phyloP scores from a whole-genome alignment of 1,284 basidiomycete species.

The Melanopsichium pennsylvanicum region DNA sequence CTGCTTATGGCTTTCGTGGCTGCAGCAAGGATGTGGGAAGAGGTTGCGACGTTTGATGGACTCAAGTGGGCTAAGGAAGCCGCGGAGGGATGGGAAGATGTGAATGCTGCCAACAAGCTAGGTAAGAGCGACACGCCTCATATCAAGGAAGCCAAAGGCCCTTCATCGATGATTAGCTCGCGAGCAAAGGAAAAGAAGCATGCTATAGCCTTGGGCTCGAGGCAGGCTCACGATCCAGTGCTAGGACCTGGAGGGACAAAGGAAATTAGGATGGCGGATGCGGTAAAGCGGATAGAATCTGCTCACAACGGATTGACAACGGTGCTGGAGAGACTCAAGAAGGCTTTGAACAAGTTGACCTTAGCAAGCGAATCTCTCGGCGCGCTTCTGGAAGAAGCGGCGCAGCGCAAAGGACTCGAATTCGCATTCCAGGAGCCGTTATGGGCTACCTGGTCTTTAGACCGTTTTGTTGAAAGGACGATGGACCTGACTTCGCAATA shows the following conservation, averaged over 20 bases:
- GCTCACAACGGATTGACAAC: conserved; percentile 25
- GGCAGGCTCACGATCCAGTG: conserved; percentile 25
- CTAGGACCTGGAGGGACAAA: conserved; percentile 27
- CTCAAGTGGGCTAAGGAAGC: conserved; percentile 54
- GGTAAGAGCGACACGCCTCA: conserved; percentile 18
- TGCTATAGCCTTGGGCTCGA: conserved; percentile 18
- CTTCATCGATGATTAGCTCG: not conserved
- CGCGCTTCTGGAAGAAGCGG: conserved; percentile 40
- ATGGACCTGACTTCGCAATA: conserved; percentile 31
- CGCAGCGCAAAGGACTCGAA: conserved; percentile 38
- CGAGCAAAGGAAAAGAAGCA: conserved; percentile 19
- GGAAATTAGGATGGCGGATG: conserved; percentile 33
- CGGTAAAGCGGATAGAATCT: conserved; percentile 22
- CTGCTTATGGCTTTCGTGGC: conserved; percentile 44
- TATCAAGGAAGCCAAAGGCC: conserved; percentile 14
- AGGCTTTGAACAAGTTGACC: conserved; percentile 39
- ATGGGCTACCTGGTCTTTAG: conserved; percentile 60
- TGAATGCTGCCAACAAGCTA: conserved; percentile 26
- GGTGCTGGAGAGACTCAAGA: conserved; percentile 30
- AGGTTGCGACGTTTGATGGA: conserved; percentile 56
- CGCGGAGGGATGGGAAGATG: conserved; percentile 51
- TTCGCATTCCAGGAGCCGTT: conserved; percentile 46
- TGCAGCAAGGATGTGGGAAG: conserved; percentile 51
- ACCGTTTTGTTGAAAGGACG: conserved; percentile 42
- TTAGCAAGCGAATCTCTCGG: conserved; percentile 31